Evolutionary conservation across 345 rosid genomes (phyloP).

Genomic region (Trapa bicornis): DNA sequence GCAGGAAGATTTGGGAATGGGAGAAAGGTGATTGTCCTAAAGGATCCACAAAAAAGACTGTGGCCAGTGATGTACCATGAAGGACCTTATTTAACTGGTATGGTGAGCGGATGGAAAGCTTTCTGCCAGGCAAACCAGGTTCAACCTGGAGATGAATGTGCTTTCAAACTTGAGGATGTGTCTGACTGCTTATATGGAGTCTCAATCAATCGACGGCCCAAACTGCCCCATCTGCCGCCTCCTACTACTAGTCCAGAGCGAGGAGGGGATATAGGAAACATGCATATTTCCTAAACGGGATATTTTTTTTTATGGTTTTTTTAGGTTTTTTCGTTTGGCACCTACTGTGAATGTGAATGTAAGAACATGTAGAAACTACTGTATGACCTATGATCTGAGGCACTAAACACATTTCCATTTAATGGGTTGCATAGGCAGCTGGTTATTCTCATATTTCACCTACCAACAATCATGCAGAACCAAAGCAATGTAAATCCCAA

Average conservation of each 20-base stretch:
- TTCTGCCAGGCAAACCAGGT: constrained; percentile 21
- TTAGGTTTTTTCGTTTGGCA: too few relatives aligned
- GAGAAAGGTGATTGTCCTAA: constrained; percentile 17
- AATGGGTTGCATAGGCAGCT: too few relatives aligned
- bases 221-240: neutral
- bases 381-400: too few relatives aligned
- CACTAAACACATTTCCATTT: too few relatives aligned
- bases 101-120: constrained; percentile 24
- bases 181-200: constrained; percentile 7
- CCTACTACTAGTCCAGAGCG: neutral
- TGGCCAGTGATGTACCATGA: constrained; percentile 28
- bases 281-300: too few relatives aligned
- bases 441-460: too few relatives aligned
- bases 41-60: constrained; percentile 17
- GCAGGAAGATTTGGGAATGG: neutral
- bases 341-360: too few relatives aligned
- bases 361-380: too few relatives aligned
- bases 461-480: too few relatives aligned
- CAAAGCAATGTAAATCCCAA: too few relatives aligned
- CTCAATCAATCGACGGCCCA: constrained; percentile 1
- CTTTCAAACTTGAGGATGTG: constrained; percentile 9
- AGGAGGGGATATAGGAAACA: neutral
- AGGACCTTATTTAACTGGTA: constrained; percentile 4
- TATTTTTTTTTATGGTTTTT: too few relatives aligned
- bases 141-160: constrained; percentile 20